phyloP scores from a whole-genome alignment of 192 early-diverging fungal species.

The Paraglomus brasilianum region DNA sequence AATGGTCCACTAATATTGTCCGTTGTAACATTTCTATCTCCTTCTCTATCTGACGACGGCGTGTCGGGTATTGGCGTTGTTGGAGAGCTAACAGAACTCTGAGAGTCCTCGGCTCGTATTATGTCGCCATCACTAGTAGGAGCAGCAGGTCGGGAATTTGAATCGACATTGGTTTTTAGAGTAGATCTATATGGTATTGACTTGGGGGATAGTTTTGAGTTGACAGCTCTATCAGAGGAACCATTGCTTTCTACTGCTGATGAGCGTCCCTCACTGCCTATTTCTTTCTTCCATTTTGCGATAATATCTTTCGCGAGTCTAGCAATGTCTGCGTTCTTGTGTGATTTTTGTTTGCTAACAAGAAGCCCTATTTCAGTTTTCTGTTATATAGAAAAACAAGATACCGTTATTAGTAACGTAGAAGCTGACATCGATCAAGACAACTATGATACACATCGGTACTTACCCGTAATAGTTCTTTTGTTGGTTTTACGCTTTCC shows the following conservation, averaged over 20 bases:
- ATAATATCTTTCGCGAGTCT: conserved; percentile 68
- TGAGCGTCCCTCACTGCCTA: conserved; percentile 36
- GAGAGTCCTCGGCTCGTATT: conserved; percentile 24
- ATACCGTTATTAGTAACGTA: not conserved
- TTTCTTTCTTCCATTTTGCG: conserved; percentile 82
- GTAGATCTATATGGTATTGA: conserved; percentile 8
- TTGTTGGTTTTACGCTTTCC: conserved; percentile 1
- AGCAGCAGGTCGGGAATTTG: conserved; percentile 30
- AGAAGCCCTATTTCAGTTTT: conserved; percentile 78
- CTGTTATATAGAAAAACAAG: conserved; percentile 37
- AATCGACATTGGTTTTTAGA: conserved; percentile 25
- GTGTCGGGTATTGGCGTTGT: conserved; percentile 39
- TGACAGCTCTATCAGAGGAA: conserved; percentile 26
- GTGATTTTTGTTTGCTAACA: conserved; percentile 71
- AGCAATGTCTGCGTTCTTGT: conserved; percentile 57
- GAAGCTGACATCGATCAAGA: not conserved
- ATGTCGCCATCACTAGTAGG: conserved; percentile 4
- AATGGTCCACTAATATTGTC: conserved; percentile 55
- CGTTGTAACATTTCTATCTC: conserved; percentile 54
- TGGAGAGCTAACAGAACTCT: conserved; percentile 33
- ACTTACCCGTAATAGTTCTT: conserved; percentile 21
- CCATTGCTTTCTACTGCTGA: conserved; percentile 45
- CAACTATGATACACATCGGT: no score
- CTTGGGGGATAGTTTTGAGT: conserved; percentile 3
- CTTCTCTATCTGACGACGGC: conserved; percentile 30